phyloP scores from a whole-genome alignment of 768 basidiomycete genomes.

The Mrakia frigida region DNA sequence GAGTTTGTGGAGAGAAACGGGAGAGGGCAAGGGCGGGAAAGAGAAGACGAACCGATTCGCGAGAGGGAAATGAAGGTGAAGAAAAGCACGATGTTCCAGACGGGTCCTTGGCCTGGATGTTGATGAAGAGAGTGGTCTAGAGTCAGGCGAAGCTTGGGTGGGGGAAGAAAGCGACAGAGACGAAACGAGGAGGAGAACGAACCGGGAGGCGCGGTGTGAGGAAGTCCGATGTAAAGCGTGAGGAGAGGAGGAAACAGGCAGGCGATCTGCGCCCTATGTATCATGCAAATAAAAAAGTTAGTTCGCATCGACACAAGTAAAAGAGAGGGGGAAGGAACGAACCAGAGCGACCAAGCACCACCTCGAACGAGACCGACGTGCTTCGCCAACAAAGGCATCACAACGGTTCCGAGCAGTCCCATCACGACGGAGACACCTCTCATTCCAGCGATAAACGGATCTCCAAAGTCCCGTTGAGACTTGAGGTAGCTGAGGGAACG shows the following conservation, averaged over 20 bases:
- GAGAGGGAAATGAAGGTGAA: constrained; percentile 44
- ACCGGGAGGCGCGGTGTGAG: too few relatives aligned
- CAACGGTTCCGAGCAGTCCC: constrained; percentile 51
- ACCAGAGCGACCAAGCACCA: constrained; percentile 55
- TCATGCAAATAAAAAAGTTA: background rate
- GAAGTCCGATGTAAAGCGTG: constrained; percentile 45
- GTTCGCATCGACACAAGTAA: background rate
- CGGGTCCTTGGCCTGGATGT: constrained; percentile 30
- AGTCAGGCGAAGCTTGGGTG: background rate
- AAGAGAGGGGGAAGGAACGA: background rate
- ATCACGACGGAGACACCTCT: constrained; percentile 50
- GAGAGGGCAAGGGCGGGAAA: background rate
- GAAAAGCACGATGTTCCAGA: constrained; percentile 47
- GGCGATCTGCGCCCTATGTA: constrained; percentile 47
- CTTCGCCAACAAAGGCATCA: constrained; percentile 48
- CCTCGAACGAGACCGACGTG: constrained; percentile 51
- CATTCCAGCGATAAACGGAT: constrained; percentile 54
- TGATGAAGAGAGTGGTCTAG: background rate
- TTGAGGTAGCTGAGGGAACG: constrained; percentile 47
- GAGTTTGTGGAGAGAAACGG: background rate
- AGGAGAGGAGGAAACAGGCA: constrained; percentile 51
- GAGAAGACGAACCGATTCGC: constrained; percentile 35
- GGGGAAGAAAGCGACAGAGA: too few relatives aligned
- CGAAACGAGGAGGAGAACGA: too few relatives aligned
- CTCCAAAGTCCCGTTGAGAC: constrained; percentile 46